A percentile compares a stretch with the other conserved stretches of the same genome.
These are phyloP conservation scores for Ascobolus immersus DNA, from an alignment of 495 filamentous ascomycete species.

Conservation along the genomic window DNA sequence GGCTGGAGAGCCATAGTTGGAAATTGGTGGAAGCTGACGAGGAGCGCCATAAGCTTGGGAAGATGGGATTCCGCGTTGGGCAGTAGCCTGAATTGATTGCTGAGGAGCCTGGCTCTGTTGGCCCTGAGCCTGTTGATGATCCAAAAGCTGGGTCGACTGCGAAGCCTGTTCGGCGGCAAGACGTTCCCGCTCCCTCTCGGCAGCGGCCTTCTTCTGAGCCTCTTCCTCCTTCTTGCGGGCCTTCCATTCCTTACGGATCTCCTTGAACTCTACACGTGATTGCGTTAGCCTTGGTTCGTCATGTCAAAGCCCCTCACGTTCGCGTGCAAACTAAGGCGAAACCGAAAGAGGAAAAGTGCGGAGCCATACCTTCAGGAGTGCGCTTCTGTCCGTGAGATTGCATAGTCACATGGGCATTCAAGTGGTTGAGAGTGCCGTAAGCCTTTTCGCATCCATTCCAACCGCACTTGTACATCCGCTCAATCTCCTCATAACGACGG, in stretches of 20 bases:
- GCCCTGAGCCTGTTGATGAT: background rate
- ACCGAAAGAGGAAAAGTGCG: conserved; percentile 3
- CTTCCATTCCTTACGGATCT: conserved; percentile 98
- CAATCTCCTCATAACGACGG: conserved; percentile 90
- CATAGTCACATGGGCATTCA: conserved; percentile 97
- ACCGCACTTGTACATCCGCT: conserved; percentile 98
- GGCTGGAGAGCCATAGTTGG: conserved; percentile 7
- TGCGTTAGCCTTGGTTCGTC: conserved; percentile 15
- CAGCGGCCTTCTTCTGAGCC: conserved; percentile 60
- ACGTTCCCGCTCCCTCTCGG: conserved; percentile 28
- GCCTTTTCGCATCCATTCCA: conserved; percentile 97
- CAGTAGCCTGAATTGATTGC: conserved; percentile 7
- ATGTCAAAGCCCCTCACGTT: conserved; percentile 6
- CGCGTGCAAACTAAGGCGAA: background rate
- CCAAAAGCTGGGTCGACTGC: conserved; percentile 5
- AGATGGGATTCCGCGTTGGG: conserved; percentile 9
- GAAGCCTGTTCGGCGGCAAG: conserved; percentile 8
- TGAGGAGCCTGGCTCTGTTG: conserved; percentile 6
- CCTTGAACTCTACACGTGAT: conserved; percentile 64
- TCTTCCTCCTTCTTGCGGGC: conserved; percentile 98
- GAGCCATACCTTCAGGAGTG: conserved; percentile 64
- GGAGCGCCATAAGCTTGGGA: conserved; percentile 8
- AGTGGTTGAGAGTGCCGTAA: conserved; percentile 84
- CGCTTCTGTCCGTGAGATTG: conserved; percentile 80
- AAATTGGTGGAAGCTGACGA: conserved; percentile 12